Evolutionary conservation across 1,139 yeast species (phyloP).

Genomic region (Candida sanyaensis): DNA sequence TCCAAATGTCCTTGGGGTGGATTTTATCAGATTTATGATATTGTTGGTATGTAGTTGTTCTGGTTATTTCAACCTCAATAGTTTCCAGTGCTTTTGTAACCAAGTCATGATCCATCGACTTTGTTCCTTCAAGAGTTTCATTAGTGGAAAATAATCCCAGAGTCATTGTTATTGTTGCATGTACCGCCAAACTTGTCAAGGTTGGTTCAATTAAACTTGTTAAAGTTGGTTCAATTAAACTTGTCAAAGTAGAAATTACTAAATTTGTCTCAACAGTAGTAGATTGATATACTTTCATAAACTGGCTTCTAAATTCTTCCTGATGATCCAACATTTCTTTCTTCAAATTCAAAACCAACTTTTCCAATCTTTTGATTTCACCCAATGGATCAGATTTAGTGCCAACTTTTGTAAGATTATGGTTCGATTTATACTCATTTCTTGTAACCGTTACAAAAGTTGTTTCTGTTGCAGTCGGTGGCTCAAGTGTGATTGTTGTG

Average conservation of each 20-base stretch:
- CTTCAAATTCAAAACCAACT: slow-evolving; percentile 9
- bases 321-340: slow-evolving; percentile 12
- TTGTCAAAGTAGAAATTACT: not conserved
- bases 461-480: not conserved
- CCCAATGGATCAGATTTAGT: slow-evolving; percentile 5
- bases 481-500: not conserved
- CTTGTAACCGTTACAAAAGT: not conserved
- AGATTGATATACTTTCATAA: slow-evolving; percentile 4
- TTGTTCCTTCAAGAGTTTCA: no score
- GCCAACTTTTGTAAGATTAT: not conserved
- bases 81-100: no score
- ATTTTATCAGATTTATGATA: not conserved
- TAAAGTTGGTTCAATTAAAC: not conserved
- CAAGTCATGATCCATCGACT: no score
- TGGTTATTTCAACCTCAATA: no score
- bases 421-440: not conserved
- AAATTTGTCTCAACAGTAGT: not conserved
- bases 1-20: slow-evolving; percentile 22
- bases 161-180: no score
- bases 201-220: not conserved
- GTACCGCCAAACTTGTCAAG: no score
- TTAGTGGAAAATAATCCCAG: no score
- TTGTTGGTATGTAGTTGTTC: not conserved
- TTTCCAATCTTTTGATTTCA: slow-evolving; percentile 14
- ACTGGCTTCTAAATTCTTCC: slow-evolving; percentile 9